Base-by-base conservation (phyloP, 1,284 basidiomycete species). In the Ustilago vetiveriae region DNA sequence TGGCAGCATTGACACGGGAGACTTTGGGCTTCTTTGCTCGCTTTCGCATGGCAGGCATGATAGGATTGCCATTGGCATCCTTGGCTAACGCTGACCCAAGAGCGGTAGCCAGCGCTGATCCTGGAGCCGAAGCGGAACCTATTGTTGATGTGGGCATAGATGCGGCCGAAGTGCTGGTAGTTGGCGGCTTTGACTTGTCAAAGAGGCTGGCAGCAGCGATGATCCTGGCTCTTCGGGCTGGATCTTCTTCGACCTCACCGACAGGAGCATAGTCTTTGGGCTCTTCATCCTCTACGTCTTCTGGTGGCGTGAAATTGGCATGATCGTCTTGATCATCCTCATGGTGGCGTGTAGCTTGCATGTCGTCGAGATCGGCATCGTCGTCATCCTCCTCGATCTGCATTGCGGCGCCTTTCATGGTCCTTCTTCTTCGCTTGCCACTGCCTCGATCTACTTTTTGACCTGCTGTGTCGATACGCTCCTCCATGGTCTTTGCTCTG, bases 21-120 rank as follows among this genome's bases (percentile, higher is more conserved):
- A 39, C 39, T 33, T 51, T 62, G 9, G 54, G 48, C 38, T 64
- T 68, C 27, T 63, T 66, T 21, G 65, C 51, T 23, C 71, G 62
- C 37, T 75, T 81, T n/a, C 76, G 72, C 56, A 72, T 68, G 22
- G 56, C 37, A 2, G 72, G 69, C 38, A 65, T 49, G 27, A 76
- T 29, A 2, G 70, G 64, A 21, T 74, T 60, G 32, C 78, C 78
- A 26, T 76, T 71, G 4, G 75, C 48, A 17, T 74, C 76, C 41
- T 49, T 69, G 6, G 76, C 76, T 2, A 81, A 60, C 6, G 79
- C 78, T 1, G 76, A 79, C n/a, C 79, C 79, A 17, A 79, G 47
- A 10, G 57, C 44, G 10, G 64, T 49, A 8, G 62, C 44, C 6
- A 62, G 60, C 13, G 48, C 59, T 4, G 72, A 63, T 24, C 53